Evolutionary conservation across 2,329 filamentous ascomycete species (phyloP).

Genomic region (Diaporthe citrichinensis): DNA sequence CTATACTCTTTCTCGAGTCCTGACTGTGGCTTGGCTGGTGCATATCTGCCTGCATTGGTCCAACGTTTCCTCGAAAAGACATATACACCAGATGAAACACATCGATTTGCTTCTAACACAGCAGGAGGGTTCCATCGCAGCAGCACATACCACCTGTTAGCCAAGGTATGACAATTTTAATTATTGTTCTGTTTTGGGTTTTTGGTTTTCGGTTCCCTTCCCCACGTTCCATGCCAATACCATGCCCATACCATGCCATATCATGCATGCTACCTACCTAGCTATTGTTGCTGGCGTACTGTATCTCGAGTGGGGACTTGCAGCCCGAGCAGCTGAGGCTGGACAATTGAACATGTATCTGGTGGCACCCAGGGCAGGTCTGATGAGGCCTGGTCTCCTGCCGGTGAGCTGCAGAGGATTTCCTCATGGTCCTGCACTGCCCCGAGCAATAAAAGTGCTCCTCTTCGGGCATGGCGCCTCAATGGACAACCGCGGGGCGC

Average conservation of each 20-base stretch:
- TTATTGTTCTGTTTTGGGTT: background rate
- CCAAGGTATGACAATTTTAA: background rate
- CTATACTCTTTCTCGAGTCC: background rate
- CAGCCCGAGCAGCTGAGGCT: constrained; percentile 20
- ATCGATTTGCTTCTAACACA: constrained; percentile 14
- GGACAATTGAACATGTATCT: background rate
- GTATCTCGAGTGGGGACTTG: constrained; percentile 9
- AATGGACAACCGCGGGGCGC: constrained; percentile 7
- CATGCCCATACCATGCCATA: background rate
- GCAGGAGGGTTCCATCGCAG: constrained; percentile 9
- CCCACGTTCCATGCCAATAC: background rate
- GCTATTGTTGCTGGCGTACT: background rate
- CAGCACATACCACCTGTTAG: background rate
- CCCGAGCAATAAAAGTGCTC: constrained; percentile 15
- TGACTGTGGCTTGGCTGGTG: constrained; percentile 16
- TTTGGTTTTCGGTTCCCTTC: background rate
- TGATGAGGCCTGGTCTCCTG: constrained; percentile 5
- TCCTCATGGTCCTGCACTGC: constrained; percentile 27
- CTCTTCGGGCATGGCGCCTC: constrained; percentile 18
- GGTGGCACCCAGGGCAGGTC: constrained; percentile 14
- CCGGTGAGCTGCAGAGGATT: constrained; percentile 25
- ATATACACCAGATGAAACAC: constrained; percentile 26
- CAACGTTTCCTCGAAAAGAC: constrained; percentile 1
- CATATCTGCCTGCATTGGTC: constrained; percentile 5
- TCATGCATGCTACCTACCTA: background rate